Evolutionary conservation across 352 stramenopile genomes (phyloP).

Genomic region (Phytophthora brassicae): DNA sequence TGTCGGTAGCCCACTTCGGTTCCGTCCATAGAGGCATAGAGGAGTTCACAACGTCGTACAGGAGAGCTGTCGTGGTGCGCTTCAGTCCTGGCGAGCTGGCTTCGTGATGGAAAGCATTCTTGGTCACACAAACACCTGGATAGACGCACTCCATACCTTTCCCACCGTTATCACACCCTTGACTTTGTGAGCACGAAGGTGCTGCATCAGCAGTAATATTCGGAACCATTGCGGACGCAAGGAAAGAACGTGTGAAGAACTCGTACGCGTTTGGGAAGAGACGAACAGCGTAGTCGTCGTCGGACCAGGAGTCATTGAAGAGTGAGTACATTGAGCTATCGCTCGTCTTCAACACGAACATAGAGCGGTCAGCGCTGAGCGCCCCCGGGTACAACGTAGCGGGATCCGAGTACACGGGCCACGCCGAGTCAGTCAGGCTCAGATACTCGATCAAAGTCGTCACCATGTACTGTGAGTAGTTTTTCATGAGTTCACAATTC

Average conservation of each 20-base stretch:
- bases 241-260: constrained; percentile 70
- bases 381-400: constrained; percentile 62
- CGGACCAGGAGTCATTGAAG: constrained; percentile 56
- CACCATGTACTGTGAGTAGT: constrained; percentile 64
- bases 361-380: constrained; percentile 48
- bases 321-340: constrained; percentile 43
- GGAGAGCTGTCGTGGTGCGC: constrained; percentile 45
- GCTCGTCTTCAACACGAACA: constrained; percentile 50
- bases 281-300: constrained; percentile 51
- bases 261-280: constrained; percentile 86
- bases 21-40: constrained; percentile 78
- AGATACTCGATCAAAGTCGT: constrained; percentile 73
- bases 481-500: constrained; percentile 69
- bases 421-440: constrained; percentile 39
- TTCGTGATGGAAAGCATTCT: constrained; percentile 77
- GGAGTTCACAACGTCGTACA: constrained; percentile 69
- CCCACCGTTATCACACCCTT: constrained; percentile 51
- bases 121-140: constrained; percentile 61
- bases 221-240: constrained; percentile 59
- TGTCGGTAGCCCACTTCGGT: constrained; percentile 62
- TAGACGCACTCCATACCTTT: constrained; percentile 76
- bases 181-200: constrained; percentile 49
- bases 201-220: constrained; percentile 34
- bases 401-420: constrained; percentile 54
- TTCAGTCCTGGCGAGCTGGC: constrained; percentile 65